Percentiles rank a stretch among this genome's conserved stretches.
Evolutionary conservation across 2,329 filamentous ascomycete species (phyloP).

Genomic region (Colletotrichum godetiae): DNA sequence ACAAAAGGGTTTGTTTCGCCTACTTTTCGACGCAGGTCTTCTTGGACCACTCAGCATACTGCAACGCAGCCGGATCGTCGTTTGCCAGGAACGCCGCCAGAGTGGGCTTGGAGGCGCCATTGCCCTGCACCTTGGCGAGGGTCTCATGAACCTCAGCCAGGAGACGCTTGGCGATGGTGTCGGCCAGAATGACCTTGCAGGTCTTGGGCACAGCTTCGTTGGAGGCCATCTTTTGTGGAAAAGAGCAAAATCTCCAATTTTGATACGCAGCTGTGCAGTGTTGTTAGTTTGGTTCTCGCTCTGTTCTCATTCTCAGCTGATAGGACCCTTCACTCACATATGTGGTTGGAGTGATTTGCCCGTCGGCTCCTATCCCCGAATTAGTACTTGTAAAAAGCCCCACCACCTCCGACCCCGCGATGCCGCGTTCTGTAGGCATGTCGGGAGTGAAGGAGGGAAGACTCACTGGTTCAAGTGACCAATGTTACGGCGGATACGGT

Average conservation of each 20-base stretch:
- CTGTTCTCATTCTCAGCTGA: not conserved
- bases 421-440: not conserved
- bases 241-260: not conserved
- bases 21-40: slow-evolving; percentile 98
- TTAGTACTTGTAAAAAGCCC: slow-evolving; percentile 33
- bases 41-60: slow-evolving; percentile 97
- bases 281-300: not conserved
- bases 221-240: slow-evolving; percentile 49
- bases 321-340: slow-evolving; percentile 6
- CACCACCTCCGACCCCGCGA: slow-evolving; percentile 34
- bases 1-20: slow-evolving; percentile 51
- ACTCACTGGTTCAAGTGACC: slow-evolving; percentile 9
- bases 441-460: not conserved
- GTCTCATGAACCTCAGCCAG: slow-evolving; percentile 82
- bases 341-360: slow-evolving; percentile 20
- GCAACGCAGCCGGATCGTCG: slow-evolving; percentile 86
- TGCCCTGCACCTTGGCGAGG: slow-evolving; percentile 75
- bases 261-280: not conserved
- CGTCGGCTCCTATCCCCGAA: slow-evolving; percentile 25
- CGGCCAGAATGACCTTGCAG: slow-evolving; percentile 94
- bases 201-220: slow-evolving; percentile 66
- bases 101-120: slow-evolving; percentile 69
- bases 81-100: slow-evolving; percentile 95
- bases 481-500: not conserved
- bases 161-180: slow-evolving; percentile 85